Conservation (phyloP, 306 rosid genomes). For the Vicia sativa region DNA sequence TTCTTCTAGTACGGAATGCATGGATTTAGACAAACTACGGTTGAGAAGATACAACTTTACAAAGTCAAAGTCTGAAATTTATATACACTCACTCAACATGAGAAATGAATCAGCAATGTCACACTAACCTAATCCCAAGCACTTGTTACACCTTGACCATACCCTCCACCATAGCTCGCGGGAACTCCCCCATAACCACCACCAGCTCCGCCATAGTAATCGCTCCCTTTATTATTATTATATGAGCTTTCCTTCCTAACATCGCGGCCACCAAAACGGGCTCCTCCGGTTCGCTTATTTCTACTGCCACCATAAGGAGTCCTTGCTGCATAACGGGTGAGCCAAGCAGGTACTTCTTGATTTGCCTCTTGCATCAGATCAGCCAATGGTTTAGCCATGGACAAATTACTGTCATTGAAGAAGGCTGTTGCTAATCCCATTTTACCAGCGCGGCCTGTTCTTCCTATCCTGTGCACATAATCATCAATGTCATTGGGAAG, state of each 20-base stretch:
- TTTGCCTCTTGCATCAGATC: slow-evolving; percentile 86
- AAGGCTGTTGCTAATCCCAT: slow-evolving; percentile 83
- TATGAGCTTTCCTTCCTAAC: slow-evolving; percentile 61
- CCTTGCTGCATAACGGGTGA: slow-evolving; percentile 64
- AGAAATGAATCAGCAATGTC: slow-evolving; percentile 37
- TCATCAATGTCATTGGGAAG: slow-evolving; percentile 86
- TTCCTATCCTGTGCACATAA: slow-evolving; percentile 83
- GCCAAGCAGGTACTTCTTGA: slow-evolving; percentile 87
- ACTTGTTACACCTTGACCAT: slow-evolving; percentile 62
- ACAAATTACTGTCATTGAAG: slow-evolving; percentile 62
- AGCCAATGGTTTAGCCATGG: slow-evolving; percentile 68
- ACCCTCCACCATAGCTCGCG: slow-evolving; percentile 56
- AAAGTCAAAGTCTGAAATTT: slow-evolving; percentile 46
- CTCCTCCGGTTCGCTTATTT: slow-evolving; percentile 62
- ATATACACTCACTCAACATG: slow-evolving; percentile 49
- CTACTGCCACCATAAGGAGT: slow-evolving; percentile 57
- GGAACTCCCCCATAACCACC: slow-evolving; percentile 65
- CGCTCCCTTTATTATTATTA: slow-evolving; percentile 51
- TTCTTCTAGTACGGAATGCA: slow-evolving; percentile 34
- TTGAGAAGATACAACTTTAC: slow-evolving; percentile 37
- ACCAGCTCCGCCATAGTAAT: slow-evolving; percentile 61
- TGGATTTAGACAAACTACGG: slow-evolving; percentile 36
- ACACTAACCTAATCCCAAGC: slow-evolving; percentile 77
- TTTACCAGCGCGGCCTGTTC: slow-evolving; percentile 86
- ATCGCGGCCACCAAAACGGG: slow-evolving; percentile 78